Evolutionary conservation across 2,329 filamentous ascomycete genomes (phyloP).

Genomic region (Ilyonectria destructans): DNA sequence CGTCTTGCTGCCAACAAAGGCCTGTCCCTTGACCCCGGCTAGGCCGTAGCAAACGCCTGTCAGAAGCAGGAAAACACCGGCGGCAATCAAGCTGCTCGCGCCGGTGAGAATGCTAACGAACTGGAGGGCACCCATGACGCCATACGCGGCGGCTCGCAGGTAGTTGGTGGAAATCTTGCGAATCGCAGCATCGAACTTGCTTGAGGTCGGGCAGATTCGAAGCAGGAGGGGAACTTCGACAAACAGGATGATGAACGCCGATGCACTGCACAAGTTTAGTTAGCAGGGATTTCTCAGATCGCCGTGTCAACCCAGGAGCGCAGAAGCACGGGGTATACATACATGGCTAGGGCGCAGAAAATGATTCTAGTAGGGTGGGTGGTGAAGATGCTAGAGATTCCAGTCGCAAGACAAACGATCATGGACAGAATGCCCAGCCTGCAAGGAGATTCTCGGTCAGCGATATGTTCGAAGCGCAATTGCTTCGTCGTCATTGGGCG

Average conservation of each 20-base stretch:
- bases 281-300: constrained; percentile 46
- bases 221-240: constrained; percentile 94
- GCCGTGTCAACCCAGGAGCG: constrained; percentile 8
- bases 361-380: constrained; percentile 65
- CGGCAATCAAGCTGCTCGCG: constrained; percentile 85
- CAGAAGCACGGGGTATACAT: constrained; percentile 50
- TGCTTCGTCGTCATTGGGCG: constrained; percentile 12
- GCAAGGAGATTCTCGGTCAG: constrained; percentile 29
- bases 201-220: constrained; percentile 96
- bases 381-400: constrained; percentile 78
- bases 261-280: constrained; percentile 67
- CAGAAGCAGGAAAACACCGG: constrained; percentile 84
- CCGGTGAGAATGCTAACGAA: constrained; percentile 82
- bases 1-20: constrained; percentile 94
- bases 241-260: constrained; percentile 83
- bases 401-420: constrained; percentile 79
- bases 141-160: constrained; percentile 93
- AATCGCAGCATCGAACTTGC: constrained; percentile 90
- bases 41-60: constrained; percentile 86
- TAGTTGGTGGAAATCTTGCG: constrained; percentile 96
- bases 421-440: constrained; percentile 82
- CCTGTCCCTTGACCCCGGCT: constrained; percentile 86
- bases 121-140: constrained; percentile 84
- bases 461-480: constrained; percentile 20
- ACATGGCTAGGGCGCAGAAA: constrained; percentile 71